Base-by-base conservation (phyloP, 2,329 filamentous ascomycete species). In the Orbilia blumenaviensis region DNA sequence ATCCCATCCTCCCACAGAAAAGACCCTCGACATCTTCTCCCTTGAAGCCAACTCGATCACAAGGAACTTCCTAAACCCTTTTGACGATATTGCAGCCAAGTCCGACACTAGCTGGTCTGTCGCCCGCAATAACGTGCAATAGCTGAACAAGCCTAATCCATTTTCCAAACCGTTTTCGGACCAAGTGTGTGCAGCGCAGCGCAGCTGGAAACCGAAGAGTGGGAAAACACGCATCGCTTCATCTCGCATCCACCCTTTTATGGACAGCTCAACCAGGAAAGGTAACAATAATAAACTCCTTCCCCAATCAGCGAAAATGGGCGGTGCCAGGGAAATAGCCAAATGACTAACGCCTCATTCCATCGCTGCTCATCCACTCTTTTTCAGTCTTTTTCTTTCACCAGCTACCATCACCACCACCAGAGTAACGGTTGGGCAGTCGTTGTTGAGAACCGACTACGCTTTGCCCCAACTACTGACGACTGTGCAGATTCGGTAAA, bases 221-320 rank as follows among this genome's bases (percentile, higher is more conserved):
- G 54, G 66, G 63, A 74, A 74, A 61, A 63, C 71, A 74, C 69
- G 63, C 71, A 75, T 68, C 64, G 71, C 71, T 68, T 75, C 71
- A 75, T 75, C 64, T 68, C 63, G 71, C 71, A 63, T 68, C 71
- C 62, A 61, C 63, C 71, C 71, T 75, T 75, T 75, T 67, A 67
- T 56, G 71, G 71, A 67, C 71, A 67, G 34, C 56, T 68, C 71
- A 63, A 56, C 63, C 71, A 68, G 64, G 71, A 68, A 75, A 68
- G 71, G 71, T 63, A 75, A 67, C 27, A 68, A 64, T 67, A 75
- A 67, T 74, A 74, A 72, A 61, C 62, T 74, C 69, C 69, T 74
- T 63, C 69, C 69, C 50, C 52, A 61, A 74, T 66, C 62, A 61
- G 69, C 52, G 32, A 64, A 74, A 71, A 54, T 60, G 56, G 66